These are phyloP conservation scores for Ophiostoma sp. DNA, from an alignment of 2,329 filamentous ascomycete genomes.

Conservation along the genomic window DNA sequence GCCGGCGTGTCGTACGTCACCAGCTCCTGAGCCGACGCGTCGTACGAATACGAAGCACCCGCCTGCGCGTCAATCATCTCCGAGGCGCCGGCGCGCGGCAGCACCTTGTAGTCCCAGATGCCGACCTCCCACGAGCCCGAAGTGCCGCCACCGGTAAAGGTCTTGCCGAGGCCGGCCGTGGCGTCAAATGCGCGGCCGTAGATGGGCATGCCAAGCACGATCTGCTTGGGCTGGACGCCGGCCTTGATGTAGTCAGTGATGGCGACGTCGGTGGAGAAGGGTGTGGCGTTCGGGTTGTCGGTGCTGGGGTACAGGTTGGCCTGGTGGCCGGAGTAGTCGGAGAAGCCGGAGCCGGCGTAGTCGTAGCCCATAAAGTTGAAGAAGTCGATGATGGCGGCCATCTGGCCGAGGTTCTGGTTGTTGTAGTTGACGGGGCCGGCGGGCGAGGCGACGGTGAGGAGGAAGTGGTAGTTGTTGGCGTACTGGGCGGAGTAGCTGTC, in stretches of 20 bases:
- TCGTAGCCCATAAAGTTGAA: slow-evolving; percentile 69
- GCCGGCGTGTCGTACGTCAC: slow-evolving; percentile 66
- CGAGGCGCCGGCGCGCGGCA: slow-evolving; percentile 57
- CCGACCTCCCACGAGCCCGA: slow-evolving; percentile 65
- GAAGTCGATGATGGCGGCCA: slow-evolving; percentile 47
- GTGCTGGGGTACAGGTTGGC: slow-evolving; percentile 62
- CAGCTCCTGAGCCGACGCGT: slow-evolving; percentile 54
- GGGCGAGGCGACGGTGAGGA: slow-evolving; percentile 49
- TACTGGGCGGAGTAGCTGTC: slow-evolving; percentile 44
- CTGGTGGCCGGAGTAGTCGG: slow-evolving; percentile 55
- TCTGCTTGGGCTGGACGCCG: slow-evolving; percentile 59
- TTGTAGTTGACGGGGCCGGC: slow-evolving; percentile 47
- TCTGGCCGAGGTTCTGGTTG: slow-evolving; percentile 42
- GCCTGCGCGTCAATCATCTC: slow-evolving; percentile 53
- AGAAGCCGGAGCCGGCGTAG: slow-evolving; percentile 63
- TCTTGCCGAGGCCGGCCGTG: slow-evolving; percentile 59
- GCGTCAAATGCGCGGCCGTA: slow-evolving; percentile 67
- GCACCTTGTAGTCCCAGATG: slow-evolving; percentile 74
- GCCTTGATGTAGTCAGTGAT: slow-evolving; percentile 59
- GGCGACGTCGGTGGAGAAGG: slow-evolving; percentile 63
- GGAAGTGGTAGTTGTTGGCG: slow-evolving; percentile 46
- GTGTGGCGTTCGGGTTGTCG: slow-evolving; percentile 54
- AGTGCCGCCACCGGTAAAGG: slow-evolving; percentile 59
- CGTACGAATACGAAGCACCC: slow-evolving; percentile 67
- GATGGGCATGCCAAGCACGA: slow-evolving; percentile 72